Conservation (phyloP, 305 asterid species). For the Ilex paraguariensis region DNA sequence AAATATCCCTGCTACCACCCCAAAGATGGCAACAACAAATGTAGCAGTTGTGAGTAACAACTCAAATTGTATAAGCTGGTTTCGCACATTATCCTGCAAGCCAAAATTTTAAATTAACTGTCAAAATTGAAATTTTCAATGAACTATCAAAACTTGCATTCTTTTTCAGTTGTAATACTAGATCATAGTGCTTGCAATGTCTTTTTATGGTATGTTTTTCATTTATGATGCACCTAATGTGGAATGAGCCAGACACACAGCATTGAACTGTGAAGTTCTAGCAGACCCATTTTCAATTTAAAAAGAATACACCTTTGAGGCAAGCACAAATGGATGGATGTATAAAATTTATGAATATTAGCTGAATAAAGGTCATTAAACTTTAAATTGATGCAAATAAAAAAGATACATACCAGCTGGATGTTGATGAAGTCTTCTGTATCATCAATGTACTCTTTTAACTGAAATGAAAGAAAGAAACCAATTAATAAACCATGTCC, state of each 20-base stretch:
- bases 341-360: background rate
- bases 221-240: no score
- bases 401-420: constrained; percentile 68
- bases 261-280: background rate
- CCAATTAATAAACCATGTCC: background rate
- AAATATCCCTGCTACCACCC: constrained; percentile 93
- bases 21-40: constrained; percentile 87
- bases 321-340: no score
- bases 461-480: constrained; percentile 38
- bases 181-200: background rate
- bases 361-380: background rate
- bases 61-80: constrained; percentile 97
- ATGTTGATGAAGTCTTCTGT: constrained; percentile 91
- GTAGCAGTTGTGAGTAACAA: constrained; percentile 57
- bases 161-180: background rate
- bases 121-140: background rate
- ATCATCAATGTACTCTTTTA: constrained; percentile 92
- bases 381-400: background rate
- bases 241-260: no score
- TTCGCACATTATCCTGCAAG: constrained; percentile 91
- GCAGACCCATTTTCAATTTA: background rate
- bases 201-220: background rate
- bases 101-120: background rate
- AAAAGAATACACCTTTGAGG: no score
- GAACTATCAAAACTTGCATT: background rate